Evolutionary conservation across 2,329 filamentous ascomycete genomes (phyloP), one percentile per base, ranked within the genome.

Genomic region (Aureobasidium sp.): DNA sequence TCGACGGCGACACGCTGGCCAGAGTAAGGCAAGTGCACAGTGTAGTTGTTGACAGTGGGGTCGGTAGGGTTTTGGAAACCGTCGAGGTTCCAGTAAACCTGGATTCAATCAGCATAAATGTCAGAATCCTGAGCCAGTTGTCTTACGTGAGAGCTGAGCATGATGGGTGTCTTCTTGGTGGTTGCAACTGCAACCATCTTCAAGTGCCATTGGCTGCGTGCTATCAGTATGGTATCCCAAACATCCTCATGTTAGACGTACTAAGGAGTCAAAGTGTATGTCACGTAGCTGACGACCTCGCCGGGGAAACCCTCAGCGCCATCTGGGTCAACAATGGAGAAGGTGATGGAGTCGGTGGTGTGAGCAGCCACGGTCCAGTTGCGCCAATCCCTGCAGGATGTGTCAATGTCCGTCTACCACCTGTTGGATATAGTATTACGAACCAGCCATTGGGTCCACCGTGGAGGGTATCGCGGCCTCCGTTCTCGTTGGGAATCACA

Each of bases 11-110:
- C 77, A 62, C 87, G 81, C 73, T 86, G 83, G 38, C 86, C 86
- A 54, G 84, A 84, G 74, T 89, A 89, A 3, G 89, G 89, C 70
- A 92, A 70, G 70, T 85, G 79, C 47, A 92, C 78, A 15, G 85
- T 87, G 76, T 91, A 86, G 75, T 91, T 88, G 58, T 89, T 78
- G 15, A 81, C 80, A 1, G 76, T 78, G 61, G 78, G 77, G 2
- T 86, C 88, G 70, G 87, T 79, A 61, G 86, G 83, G 74, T 91
- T 90, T 68, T 86, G 80, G 68, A 88, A 93, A 35, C 85, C 89
- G 68, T 92, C 88, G 46, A 93, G 78, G 71, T 92, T 92, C 89
- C 88, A 93, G 79, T 93, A 93, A 8, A 82, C 83, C 77, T 89
- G 79, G 6, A 8, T 31, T 42, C 11, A 2, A 17, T 60, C 37